Evolutionary conservation across 805 yeast genomes (phyloP).

Genomic region (Clavispora carvajalis): DNA sequence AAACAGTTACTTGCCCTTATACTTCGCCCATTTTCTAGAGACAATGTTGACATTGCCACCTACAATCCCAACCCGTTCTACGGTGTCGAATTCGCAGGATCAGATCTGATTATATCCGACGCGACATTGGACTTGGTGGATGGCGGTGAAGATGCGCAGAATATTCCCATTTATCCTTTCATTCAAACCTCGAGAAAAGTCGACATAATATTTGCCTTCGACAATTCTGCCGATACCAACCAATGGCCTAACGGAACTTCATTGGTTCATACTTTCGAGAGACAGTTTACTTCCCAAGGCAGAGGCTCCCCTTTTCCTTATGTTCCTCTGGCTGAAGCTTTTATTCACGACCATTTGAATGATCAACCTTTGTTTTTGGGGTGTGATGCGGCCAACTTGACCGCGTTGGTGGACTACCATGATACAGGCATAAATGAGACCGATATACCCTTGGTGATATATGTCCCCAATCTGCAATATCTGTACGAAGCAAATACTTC

Average conservation of each 20-base stretch:
- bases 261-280: slow-evolving; percentile 47
- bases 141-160: slow-evolving; percentile 76
- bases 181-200: slow-evolving; percentile 55
- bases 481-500: slow-evolving; percentile 19
- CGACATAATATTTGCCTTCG: slow-evolving; percentile 62
- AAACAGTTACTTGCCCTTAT: slow-evolving; percentile 18
- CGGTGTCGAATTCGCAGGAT: slow-evolving; percentile 30
- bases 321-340: slow-evolving; percentile 9
- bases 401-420: slow-evolving; percentile 7
- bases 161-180: slow-evolving; percentile 63
- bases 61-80: slow-evolving; percentile 69
- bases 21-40: slow-evolving; percentile 34
- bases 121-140: slow-evolving; percentile 56
- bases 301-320: slow-evolving; percentile 15
- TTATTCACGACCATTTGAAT: slow-evolving; percentile 4
- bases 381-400: slow-evolving; percentile 9
- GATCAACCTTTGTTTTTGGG: slow-evolving; percentile 13
- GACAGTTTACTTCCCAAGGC: slow-evolving; percentile 39
- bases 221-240: slow-evolving; percentile 62
- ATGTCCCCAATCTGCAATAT: slow-evolving; percentile 13
- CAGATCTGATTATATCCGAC: slow-evolving; percentile 28
- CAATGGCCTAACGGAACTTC: slow-evolving; percentile 70
- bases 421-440: slow-evolving; percentile 6
- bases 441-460: slow-evolving; percentile 20
- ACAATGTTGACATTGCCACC: slow-evolving; percentile 63